Evolutionary conservation across 257 asterid genomes (phyloP), one percentile per base, ranked within the genome.

Genomic region (Petrea volubilis): DNA sequence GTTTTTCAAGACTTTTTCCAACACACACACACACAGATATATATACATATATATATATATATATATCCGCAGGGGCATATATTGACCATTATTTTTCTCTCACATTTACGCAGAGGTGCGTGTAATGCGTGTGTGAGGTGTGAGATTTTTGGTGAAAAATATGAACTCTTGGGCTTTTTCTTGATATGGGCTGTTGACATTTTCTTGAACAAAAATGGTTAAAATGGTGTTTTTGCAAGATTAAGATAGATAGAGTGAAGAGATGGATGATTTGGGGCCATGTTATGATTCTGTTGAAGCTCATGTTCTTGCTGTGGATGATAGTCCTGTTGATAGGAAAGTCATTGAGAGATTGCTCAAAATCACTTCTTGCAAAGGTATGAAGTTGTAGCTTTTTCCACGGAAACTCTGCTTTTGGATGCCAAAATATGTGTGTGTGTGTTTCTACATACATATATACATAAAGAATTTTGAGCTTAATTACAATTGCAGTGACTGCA

Each of bases 301-400:
- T 72, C 88, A 83, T 83, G 85, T 83, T 68, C 85, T 83, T 43
- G 85, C 88, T 25, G 88, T 83, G 59, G 88, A 83, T 74, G 88
- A 83, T 57, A 80, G 80, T 60, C 77, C 74, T 64, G 83, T 83
- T 49, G 88, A 83, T 20, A 80, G 85, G 67, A 83, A 67, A 67
- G 83, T 83, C 8, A 83, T 83, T 64, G 88, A 83, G 56, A 76
- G 76, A 53, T 68, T 83, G 69, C 88, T 83, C 78, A 78, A 77
- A 74, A 77, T 75, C 78, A 83, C 85, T 46, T 74, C 83, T 64
- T 83, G 83, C 62, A 83, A 80, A 83, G 88, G 88, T 83, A 11
- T 20, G 2, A 31, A 27, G 6, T 38, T 3, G 6, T 80, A 81
- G 71, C 77, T 1, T n/a, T n/a, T 28, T 63, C 17, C 17, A 10